Conservation (phyloP, 1,284 basidiomycete species). For the Kwoniella shivajii region DNA sequence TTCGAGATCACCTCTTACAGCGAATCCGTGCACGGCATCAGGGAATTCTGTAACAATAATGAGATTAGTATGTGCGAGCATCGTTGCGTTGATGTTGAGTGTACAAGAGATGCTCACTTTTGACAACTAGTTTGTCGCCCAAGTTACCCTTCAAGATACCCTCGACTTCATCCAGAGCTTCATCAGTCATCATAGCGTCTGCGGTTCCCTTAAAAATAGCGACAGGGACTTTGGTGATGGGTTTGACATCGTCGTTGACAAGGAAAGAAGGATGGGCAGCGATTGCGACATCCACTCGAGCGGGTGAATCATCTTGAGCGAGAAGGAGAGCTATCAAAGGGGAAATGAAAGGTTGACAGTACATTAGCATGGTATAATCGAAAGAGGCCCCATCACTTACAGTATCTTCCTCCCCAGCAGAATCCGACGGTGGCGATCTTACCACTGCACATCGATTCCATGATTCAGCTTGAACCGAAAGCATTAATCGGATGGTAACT, state of each 20-base stretch:
- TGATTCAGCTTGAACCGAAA: neutral
- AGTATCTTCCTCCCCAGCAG: conserved; percentile 43
- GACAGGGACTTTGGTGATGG: conserved; percentile 39
- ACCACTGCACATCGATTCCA: conserved; percentile 25
- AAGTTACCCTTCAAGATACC: conserved; percentile 61
- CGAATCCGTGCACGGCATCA: conserved; percentile 66
- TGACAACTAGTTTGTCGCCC: conserved; percentile 62
- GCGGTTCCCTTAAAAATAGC: conserved; percentile 48
- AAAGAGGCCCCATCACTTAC: conserved; percentile 8
- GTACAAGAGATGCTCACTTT: conserved; percentile 35
- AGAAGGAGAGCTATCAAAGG: conserved; percentile 7
- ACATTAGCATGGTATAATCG: neutral
- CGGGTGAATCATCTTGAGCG: conserved; percentile 66
- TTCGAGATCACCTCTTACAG: conserved; percentile 56
- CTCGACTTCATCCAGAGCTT: conserved; percentile 34
- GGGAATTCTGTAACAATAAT: conserved; percentile 38
- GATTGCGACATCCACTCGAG: conserved; percentile 63
- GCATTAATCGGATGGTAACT: conserved; percentile 8
- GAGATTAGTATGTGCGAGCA: neutral
- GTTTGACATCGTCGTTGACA: conserved; percentile 62
- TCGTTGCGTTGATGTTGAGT: too few species aligned
- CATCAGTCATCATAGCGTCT: conserved; percentile 42
- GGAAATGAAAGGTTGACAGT: neutral
- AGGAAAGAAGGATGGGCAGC: conserved; percentile 70
- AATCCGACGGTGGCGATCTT: conserved; percentile 39